Conservation (phyloP, 768 basidiomycete genomes). For the Megacollybia marginata region DNA sequence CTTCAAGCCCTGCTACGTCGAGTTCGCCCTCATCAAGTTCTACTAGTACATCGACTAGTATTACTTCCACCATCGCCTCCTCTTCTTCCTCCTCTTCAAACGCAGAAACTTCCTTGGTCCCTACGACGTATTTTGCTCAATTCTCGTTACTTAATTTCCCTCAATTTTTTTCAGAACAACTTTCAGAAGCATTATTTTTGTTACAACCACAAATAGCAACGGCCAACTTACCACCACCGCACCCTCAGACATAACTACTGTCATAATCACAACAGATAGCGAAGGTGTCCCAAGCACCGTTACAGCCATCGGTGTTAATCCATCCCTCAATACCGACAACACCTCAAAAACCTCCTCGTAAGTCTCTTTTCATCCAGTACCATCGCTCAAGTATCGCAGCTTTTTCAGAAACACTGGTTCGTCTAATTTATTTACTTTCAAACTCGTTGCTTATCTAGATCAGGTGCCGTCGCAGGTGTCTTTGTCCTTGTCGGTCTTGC, state of each 20-base stretch:
- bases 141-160: slow-evolving; percentile 16
- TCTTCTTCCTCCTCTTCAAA: slow-evolving; percentile 6
- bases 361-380: slow-evolving; percentile 14
- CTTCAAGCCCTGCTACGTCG: slow-evolving; percentile 12
- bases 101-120: neutral
- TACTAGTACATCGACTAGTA: slow-evolving; percentile 9
- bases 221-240: slow-evolving; percentile 29
- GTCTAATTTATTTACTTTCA: no score
- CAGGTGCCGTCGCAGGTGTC: slow-evolving; percentile 83
- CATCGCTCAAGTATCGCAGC: slow-evolving; percentile 24
- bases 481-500: slow-evolving; percentile 88
- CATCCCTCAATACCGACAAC: slow-evolving; percentile 51
- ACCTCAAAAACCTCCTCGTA: slow-evolving; percentile 42
- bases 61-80: slow-evolving; percentile 10
- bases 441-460: no score
- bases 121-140: slow-evolving; percentile 4
- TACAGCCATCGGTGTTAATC: slow-evolving; percentile 62
- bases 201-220: slow-evolving; percentile 43
- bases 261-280: slow-evolving; percentile 42
- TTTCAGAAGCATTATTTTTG: slow-evolving; percentile 41
- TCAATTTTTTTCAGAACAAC: slow-evolving; percentile 36
- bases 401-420: slow-evolving; percentile 70
- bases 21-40: slow-evolving; percentile 11
- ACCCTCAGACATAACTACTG: slow-evolving; percentile 51
- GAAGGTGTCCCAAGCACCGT: slow-evolving; percentile 50